Evolutionary conservation across 176 grass and related monocot genomes (phyloP).

Genomic region (Lolium rigidum): DNA sequence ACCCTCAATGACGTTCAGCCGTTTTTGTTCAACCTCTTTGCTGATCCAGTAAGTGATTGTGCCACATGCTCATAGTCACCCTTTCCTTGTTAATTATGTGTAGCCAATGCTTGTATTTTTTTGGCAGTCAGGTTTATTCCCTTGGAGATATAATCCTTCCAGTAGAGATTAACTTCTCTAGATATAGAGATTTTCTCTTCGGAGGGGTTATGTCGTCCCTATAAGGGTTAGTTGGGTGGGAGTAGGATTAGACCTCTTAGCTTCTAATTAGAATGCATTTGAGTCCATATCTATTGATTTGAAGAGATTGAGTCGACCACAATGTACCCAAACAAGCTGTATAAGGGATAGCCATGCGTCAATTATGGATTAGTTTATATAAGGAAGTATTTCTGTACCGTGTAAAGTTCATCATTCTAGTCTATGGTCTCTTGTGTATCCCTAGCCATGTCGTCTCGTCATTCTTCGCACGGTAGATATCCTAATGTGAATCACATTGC

Average conservation of each 20-base stretch:
- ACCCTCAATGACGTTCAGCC: conserved; percentile 95
- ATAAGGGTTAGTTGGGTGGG: background rate
- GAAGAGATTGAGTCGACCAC: background rate
- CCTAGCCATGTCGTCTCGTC: background rate
- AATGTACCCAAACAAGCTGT: background rate
- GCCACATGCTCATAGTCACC: background rate
- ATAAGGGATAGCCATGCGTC: background rate
- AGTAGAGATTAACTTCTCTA: background rate
- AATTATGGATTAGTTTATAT: background rate
- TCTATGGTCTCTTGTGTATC: conserved; percentile 8
- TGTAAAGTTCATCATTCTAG: background rate
- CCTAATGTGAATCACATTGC: background rate
- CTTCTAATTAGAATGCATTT: background rate
- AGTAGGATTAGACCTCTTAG: background rate
- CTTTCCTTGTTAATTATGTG: conserved; percentile 23
- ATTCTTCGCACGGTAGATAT: background rate
- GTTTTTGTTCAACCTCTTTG: conserved; percentile 96
- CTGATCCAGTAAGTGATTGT: conserved; percentile 74
- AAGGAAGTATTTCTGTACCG: background rate
- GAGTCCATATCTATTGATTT: background rate
- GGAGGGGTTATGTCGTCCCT: background rate
- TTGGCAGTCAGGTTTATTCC: background rate
- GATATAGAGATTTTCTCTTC: background rate
- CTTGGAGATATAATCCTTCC: background rate
- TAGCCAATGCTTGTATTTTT: background rate